phyloP scores from a whole-genome alignment of 2,329 filamentous ascomycete species.

The Sporothrix pseudoabietina region DNA sequence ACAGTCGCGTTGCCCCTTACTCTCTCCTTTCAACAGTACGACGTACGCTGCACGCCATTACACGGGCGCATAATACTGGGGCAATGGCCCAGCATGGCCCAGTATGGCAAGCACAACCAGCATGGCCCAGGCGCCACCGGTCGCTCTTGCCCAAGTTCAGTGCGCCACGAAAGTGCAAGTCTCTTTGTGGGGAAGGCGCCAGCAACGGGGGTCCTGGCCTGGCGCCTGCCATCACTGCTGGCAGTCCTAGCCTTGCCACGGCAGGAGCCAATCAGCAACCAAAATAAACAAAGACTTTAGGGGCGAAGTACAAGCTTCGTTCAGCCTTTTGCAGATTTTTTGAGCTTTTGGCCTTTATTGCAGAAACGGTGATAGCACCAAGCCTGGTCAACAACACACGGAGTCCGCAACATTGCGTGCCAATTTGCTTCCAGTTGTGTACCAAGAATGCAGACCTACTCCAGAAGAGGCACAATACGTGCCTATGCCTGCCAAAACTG shows the following conservation, averaged over 20 bases:
- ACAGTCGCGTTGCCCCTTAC: conserved; percentile 16
- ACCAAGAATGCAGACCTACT: conserved; percentile 26
- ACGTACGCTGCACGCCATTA: conserved; percentile 20
- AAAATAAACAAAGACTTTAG: not conserved
- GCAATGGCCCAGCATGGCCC: not conserved
- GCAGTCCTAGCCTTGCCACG: conserved; percentile 16
- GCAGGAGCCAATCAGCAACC: conserved; percentile 15
- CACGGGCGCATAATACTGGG: not conserved
- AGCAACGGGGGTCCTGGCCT: not conserved
- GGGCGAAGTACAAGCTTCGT: not conserved
- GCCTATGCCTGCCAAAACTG: conserved; percentile 17
- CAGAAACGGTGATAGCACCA: not conserved
- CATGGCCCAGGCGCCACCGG: conserved; percentile 1
- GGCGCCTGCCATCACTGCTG: conserved; percentile 1
- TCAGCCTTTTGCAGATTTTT: conserved; percentile 21
- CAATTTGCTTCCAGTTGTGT: not conserved
- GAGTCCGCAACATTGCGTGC: not conserved
- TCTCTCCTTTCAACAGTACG: not conserved
- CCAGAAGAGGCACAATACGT: conserved; percentile 22
- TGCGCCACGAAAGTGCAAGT: conserved; percentile 13
- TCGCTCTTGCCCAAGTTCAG: not conserved
- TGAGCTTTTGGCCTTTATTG: not conserved
- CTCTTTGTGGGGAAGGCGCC: conserved; percentile 17
- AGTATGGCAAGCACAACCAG: not conserved
- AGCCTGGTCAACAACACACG: not conserved